phyloP scores from a whole-genome alignment of 139 green algal species.

The Coccomyxa sp. region DNA sequence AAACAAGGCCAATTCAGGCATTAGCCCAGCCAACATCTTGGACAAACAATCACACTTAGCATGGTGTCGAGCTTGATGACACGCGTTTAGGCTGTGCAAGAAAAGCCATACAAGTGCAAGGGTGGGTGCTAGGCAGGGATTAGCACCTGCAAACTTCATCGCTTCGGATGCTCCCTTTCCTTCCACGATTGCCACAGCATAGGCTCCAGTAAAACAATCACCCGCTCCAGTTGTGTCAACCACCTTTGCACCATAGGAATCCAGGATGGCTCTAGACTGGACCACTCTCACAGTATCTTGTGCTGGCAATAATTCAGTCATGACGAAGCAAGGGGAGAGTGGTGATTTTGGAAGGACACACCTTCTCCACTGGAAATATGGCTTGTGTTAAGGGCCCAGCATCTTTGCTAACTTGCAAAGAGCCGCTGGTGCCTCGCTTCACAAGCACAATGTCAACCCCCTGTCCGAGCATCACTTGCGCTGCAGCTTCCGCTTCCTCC shows the following conservation, averaged over 20 bases:
- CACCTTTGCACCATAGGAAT: slow-evolving; percentile 27
- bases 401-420: slow-evolving; percentile 57
- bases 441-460: slow-evolving; percentile 70
- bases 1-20: background rate
- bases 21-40: background rate
- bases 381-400: slow-evolving; percentile 25
- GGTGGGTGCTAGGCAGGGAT: background rate
- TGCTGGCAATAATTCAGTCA: background rate
- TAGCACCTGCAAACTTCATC: slow-evolving; percentile 67
- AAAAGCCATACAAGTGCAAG: background rate
- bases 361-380: slow-evolving; percentile 25
- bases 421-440: slow-evolving; percentile 80
- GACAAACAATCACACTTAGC: background rate
- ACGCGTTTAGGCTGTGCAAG: background rate
- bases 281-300: background rate
- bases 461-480: slow-evolving; percentile 42
- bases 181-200: slow-evolving; percentile 71
- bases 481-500: slow-evolving; percentile 46
- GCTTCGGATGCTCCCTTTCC: slow-evolving; percentile 49
- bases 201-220: slow-evolving; percentile 91
- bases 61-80: background rate
- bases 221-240: slow-evolving; percentile 88
- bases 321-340: background rate
- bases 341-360: background rate
- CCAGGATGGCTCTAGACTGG: background rate